Conservation (phyloP, 1,139 yeast genomes). For the Pichia sp. region DNA sequence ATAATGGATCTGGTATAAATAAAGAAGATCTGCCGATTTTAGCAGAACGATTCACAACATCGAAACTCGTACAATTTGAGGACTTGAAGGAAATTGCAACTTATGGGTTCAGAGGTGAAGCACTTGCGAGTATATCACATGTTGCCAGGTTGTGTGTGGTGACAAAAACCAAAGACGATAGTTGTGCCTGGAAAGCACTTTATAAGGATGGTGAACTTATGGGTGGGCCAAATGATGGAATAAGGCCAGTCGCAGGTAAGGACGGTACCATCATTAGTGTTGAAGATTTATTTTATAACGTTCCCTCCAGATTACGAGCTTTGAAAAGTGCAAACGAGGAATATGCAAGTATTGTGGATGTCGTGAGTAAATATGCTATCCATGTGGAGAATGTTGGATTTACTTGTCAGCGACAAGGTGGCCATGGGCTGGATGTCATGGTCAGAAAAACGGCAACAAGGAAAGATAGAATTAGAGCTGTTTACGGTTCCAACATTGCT, state of each 20-base stretch:
- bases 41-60: slow-evolving; percentile 54
- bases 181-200: slow-evolving; percentile 63
- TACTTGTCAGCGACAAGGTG: slow-evolving; percentile 57
- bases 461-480: slow-evolving; percentile 62
- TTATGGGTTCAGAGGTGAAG: slow-evolving; percentile 59
- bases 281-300: slow-evolving; percentile 85
- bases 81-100: slow-evolving; percentile 44
- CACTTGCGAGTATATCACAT: slow-evolving; percentile 54
- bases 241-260: slow-evolving; percentile 79
- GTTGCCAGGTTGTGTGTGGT: slow-evolving; percentile 66
- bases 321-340: slow-evolving; percentile 68
- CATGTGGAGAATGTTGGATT: slow-evolving; percentile 68
- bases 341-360: slow-evolving; percentile 68
- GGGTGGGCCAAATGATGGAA: slow-evolving; percentile 33
- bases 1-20: slow-evolving; percentile 46
- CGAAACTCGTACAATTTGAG: slow-evolving; percentile 42
- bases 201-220: slow-evolving; percentile 58
- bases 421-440: slow-evolving; percentile 37
- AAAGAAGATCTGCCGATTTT: slow-evolving; percentile 40
- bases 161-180: slow-evolving; percentile 55
- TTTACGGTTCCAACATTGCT: slow-evolving; percentile 69
- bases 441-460: slow-evolving; percentile 42
- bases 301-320: slow-evolving; percentile 70
- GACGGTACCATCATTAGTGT: slow-evolving; percentile 81
- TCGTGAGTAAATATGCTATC: slow-evolving; percentile 76